Evolutionary conservation across 2,329 filamentous ascomycete genomes (phyloP), one percentile per base, ranked within the genome.

Genomic region (Ilyonectria mors-panacis): DNA sequence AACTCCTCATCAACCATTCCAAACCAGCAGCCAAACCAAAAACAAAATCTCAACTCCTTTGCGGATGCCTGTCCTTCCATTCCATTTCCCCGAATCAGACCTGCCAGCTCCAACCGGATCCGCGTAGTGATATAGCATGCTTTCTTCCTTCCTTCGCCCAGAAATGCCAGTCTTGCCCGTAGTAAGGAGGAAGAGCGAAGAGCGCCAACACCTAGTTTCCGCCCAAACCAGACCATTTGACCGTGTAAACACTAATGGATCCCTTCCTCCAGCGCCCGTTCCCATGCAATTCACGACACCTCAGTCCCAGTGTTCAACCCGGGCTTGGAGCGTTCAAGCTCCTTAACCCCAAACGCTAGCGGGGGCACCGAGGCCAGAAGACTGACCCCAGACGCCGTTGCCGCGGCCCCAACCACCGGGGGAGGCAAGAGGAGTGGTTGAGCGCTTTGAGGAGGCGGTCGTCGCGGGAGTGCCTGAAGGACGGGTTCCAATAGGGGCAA

Each of bases 401-500:
- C 93, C 92, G 78, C 90, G 92, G 62, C 93, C 91, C 95, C 95
- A 97, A 67, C 91, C 89, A 19, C 91, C 85, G 13, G 95, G 94
- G n/a, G 94, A 97, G n/a, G 94, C 91, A 33, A 97, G 87, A 60
- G 95, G 95, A 3, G 95, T 97, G 8, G 94, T 97, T 0, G 95
- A 94, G 66, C 94, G 93, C 80, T 96, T 96, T 81, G 85, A 84
- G 67, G 88, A 86, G 45, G 83, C 79, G 9, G 81, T 81, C 30
- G 78, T 80, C 35, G 81, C 82, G n/a, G 88, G 82, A 37, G 85
- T 87, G 44, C 86, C 88, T 19, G 89, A 87, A 4, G 95, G 95
- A 50, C 96, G 92, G 65, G 95, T 98, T 70, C 96, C 96, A 74
- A 98, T 98, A 19, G 96, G 95, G 23, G 94, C 95, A 59, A 98